Percentiles rank a stretch among this genome's conserved stretches.
Conservation (phyloP, 495 filamentous ascomycete species). For the Penicillium arizonense region DNA sequence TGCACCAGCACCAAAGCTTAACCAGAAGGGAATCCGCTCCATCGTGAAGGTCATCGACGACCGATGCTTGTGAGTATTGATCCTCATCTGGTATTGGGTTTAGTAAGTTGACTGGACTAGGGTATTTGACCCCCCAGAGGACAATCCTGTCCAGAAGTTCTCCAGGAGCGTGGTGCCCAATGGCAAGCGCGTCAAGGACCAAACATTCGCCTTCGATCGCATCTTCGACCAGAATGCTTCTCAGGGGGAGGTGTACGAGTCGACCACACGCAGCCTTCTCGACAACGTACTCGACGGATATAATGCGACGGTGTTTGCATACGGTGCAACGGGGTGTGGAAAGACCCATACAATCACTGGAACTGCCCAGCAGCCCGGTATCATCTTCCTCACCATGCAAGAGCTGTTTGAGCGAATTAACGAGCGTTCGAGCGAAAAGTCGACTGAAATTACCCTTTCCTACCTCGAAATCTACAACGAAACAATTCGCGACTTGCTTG, state of each 20-base stretch:
- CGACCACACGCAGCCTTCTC: constrained; percentile 82
- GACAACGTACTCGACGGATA: constrained; percentile 97
- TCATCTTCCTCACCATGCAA: constrained; percentile 99
- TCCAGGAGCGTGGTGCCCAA: constrained; percentile 76
- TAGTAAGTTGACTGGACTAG: constrained; percentile 45
- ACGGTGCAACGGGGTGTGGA: constrained; percentile 96
- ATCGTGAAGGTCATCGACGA: constrained; percentile 98
- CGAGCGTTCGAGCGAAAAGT: constrained; percentile 81
- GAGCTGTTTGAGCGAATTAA: constrained; percentile 93
- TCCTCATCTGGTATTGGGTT: neutral
- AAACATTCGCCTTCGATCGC: constrained; percentile 94
- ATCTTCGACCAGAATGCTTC: constrained; percentile 96
- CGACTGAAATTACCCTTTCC: constrained; percentile 85
- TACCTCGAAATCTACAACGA: constrained; percentile 99
- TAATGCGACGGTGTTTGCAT: constrained; percentile 98
- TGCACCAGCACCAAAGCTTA: constrained; percentile 75
- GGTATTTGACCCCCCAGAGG: constrained; percentile 96
- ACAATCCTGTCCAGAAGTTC: constrained; percentile 91
- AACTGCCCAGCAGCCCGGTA: constrained; percentile 88
- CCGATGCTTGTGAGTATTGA: constrained; percentile 78
- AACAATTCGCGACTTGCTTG: constrained; percentile 91
- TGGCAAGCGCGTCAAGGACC: constrained; percentile 94
- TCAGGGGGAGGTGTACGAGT: constrained; percentile 93
- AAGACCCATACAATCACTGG: constrained; percentile 99
- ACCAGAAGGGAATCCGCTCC: constrained; percentile 80